Evolutionary conservation across 768 basidiomycete genomes (phyloP), one percentile per base, ranked within the genome.

Genomic region (Glaciozyma martinii): DNA sequence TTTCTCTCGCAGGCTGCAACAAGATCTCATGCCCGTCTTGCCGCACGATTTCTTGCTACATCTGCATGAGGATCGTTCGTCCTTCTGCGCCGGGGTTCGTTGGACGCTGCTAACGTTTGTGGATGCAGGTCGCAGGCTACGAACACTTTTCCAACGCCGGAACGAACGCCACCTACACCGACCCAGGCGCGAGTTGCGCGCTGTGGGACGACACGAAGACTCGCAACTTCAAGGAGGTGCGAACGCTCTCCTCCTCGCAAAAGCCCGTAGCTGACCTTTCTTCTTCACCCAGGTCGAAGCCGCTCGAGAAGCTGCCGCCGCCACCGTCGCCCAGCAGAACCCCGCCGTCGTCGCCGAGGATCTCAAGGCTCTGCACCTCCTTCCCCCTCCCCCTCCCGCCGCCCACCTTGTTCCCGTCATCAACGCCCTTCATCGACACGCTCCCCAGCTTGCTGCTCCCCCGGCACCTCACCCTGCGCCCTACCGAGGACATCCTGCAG

Each of bases 21-120:
- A 78, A 77, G 70, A 78, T 79, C 58, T 66, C 52, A 15, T 75
- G 75, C 46, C 21, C 60, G 7, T 27, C 40, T 7, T 57, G 56
- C 56, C 8, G 53, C 0, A 71, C 76, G 0, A 32, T 74, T 23
- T 75, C 70, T 16, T 79, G 78, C 64, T 77, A 77, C 63, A 63
- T 77, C 9, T 79, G 78, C 56, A 50, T 46, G 44, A 46, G 47
- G 43, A 62, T n/a, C 25, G 56, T 57, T 27, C 37, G 50, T 42
- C 37, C 2, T 13, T 29, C 43, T 21, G 30, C 16, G 19, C 29
- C 43, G 13, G 16, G 27, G 5, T 15, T 50, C 40, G 49, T n/a
- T 25, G 25, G 10, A 25, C 25, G 10, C 9, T 3, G 4, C 49
- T 50, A 13, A 25, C 49, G 23, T 10, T 27, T 50, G 25, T n/a